These are phyloP conservation scores for Lotus japonicus DNA, from an alignment of 306 rosid genomes.

Conservation along the genomic window DNA sequence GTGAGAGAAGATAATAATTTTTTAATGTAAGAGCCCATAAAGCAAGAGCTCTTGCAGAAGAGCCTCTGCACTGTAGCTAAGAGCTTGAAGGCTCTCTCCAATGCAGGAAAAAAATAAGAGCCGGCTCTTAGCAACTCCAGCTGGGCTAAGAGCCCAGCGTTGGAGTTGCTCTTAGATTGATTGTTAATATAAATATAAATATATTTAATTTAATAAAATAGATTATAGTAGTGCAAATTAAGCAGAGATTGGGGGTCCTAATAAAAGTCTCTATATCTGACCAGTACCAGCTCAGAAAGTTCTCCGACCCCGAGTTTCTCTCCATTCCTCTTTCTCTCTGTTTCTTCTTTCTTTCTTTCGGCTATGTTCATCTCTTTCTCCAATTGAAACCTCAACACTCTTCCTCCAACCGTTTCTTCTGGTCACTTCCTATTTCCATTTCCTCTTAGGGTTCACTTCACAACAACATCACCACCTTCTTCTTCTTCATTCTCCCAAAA, in stretches of 20 bases:
- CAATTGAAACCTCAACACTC: not conserved
- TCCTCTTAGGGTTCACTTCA: constrained; percentile 32
- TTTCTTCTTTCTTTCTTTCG: not conserved
- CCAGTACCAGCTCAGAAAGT: constrained; percentile 39
- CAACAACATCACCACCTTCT: not conserved
- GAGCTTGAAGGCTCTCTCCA: too few relatives aligned
- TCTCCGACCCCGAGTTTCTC: constrained; percentile 28
- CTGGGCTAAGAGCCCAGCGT: too few relatives aligned
- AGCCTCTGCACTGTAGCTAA: too few relatives aligned
- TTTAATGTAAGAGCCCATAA: too few relatives aligned
- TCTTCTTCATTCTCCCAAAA: not conserved
- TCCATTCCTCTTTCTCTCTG: not conserved
- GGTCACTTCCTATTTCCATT: constrained; percentile 25
- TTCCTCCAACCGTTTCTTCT: constrained; percentile 8
- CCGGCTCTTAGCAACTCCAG: too few relatives aligned
- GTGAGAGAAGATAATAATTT: too few relatives aligned
- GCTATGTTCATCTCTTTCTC: constrained; percentile 23
- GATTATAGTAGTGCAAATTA: too few relatives aligned
- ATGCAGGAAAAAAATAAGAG: too few relatives aligned
- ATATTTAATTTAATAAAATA: too few relatives aligned
- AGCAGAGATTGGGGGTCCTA: not conserved
- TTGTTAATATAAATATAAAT: too few relatives aligned
- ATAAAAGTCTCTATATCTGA: constrained; percentile 4
- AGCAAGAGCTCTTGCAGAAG: too few relatives aligned
- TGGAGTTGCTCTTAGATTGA: too few relatives aligned